Base-by-base conservation (phyloP, 148 eudicot genomes). In the Vaccinium macrocarpon region DNA sequence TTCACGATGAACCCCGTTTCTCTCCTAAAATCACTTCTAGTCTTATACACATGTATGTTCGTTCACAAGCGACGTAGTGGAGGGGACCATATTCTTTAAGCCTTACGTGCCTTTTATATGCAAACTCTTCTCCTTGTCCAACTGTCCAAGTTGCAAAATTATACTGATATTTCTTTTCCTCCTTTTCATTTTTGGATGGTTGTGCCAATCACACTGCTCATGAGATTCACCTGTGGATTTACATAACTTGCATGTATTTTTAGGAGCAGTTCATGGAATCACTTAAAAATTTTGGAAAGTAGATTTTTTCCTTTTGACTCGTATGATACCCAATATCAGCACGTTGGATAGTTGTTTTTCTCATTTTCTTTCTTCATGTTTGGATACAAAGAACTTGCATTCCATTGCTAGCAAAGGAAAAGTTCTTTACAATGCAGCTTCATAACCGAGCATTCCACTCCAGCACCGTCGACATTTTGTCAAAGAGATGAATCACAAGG, bases 401-500 rank as follows among this genome's bases (percentile, higher is more conserved):
- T 32, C 35, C 35, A 32, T 32, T 32, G 1, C 35, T 32, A 1
- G 13, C 29, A 8, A 16, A 18, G 6, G 42, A 57, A 8, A 7
- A 29, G 46, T 19, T 14, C 61, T 5, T 78, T 14, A 15, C 38
- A 14, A 52, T 55, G 15, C 81, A 6, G 42, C 15, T 78, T 27
- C 2, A 0, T 78, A 53, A 14, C 6, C 51, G 27, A 57, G 57
- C 64, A 53, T 55, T 61, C 61, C 57, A 51, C 32, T 13, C 48
- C 23, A 25, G 52, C 51, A 32, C 51, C 59, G 4, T 78, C 51
- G 38, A 13, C 61, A 78, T 52, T 27, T 6, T 90, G 94, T 86
- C 81, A 48, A 8, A 96, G 84, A 81, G 91, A 79, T 8, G 92
- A 88, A 29, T 64, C 55, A 78, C 66, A 82, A 38, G 88, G 92